Percentiles rank a stretch among this genome's conserved stretches.
These are phyloP conservation scores for Peterozyma xylosa DNA, from an alignment of 805 yeast species.

Conservation along the genomic window DNA sequence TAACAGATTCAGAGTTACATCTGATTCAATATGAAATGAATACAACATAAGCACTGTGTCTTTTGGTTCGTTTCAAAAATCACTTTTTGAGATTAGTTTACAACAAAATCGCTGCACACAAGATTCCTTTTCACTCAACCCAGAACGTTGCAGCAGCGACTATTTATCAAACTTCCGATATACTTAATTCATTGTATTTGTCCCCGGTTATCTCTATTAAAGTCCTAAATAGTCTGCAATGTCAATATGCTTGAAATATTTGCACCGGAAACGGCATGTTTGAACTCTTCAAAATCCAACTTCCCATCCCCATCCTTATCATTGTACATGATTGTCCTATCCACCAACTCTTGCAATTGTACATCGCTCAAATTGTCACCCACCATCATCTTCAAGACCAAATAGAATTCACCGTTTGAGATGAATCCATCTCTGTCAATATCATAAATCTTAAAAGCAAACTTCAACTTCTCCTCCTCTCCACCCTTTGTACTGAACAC, in stretches of 20 bases:
- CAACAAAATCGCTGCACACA: too few relatives aligned
- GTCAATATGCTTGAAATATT: neutral
- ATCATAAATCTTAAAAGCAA: conserved; percentile 92
- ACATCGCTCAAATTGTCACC: conserved; percentile 81
- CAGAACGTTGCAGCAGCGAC: too few relatives aligned
- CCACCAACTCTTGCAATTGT: conserved; percentile 94
- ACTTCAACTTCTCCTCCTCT: conserved; percentile 71
- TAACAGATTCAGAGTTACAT: too few relatives aligned
- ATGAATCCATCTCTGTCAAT: conserved; percentile 93
- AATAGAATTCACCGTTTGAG: conserved; percentile 89
- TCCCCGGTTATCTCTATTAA: too few relatives aligned
- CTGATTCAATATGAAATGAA: too few relatives aligned
- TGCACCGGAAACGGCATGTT: neutral
- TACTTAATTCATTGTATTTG: too few relatives aligned
- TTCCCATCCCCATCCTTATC: conserved; percentile 84
- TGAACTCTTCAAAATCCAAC: conserved; percentile 81
- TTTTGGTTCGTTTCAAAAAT: too few relatives aligned
- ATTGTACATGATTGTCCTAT: conserved; percentile 90
- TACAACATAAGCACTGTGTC: too few relatives aligned
- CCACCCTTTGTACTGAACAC: conserved; percentile 68
- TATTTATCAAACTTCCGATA: too few relatives aligned
- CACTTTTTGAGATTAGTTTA: too few relatives aligned
- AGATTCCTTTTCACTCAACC: too few relatives aligned
- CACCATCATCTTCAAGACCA: conserved; percentile 95
- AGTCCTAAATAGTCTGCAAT: neutral